Conservation (phyloP, 2,329 filamentous ascomycete genomes). For the Phaeosphaeria sp. region DNA sequence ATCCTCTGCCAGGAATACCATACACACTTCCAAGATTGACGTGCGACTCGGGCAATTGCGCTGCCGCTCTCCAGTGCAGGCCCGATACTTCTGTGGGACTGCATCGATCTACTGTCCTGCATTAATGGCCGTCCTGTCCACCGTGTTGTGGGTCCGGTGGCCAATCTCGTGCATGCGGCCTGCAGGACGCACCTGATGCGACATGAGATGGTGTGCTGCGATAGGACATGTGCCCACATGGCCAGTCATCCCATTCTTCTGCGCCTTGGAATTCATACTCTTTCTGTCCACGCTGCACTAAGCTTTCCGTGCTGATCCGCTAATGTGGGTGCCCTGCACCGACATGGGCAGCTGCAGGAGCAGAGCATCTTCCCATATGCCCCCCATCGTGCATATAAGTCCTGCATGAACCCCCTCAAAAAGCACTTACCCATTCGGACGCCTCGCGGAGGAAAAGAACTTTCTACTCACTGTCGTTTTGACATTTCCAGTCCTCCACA, state of each 20-base stretch:
- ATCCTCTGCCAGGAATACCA: slow-evolving; percentile 4
- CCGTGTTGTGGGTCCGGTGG: slow-evolving; percentile 31
- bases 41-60: slow-evolving; percentile 23
- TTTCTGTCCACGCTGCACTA: slow-evolving; percentile 40
- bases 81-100: slow-evolving; percentile 19
- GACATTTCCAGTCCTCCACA: slow-evolving; percentile 22
- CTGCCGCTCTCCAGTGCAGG: slow-evolving; percentile 18
- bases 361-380: slow-evolving; percentile 21
- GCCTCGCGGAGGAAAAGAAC: slow-evolving; percentile 29
- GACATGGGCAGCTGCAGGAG: slow-evolving; percentile 25
- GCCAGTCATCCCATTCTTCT: slow-evolving; percentile 39
- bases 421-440: slow-evolving; percentile 20
- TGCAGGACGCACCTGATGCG: slow-evolving; percentile 36
- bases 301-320: slow-evolving; percentile 45
- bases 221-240: slow-evolving; percentile 36
- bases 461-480: slow-evolving; percentile 13
- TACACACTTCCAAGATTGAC: neutral
- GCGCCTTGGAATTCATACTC: slow-evolving; percentile 36
- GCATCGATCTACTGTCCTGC: slow-evolving; percentile 42
- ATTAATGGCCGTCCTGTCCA: slow-evolving; percentile 34
- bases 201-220: slow-evolving; percentile 28
- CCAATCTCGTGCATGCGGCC: slow-evolving; percentile 34
- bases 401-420: slow-evolving; percentile 30
- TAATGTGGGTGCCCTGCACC: slow-evolving; percentile 41
- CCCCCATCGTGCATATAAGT: slow-evolving; percentile 37